These are phyloP conservation scores for Tricharina praecox DNA, from an alignment of 495 filamentous ascomycete species.

Conservation along the genomic window DNA sequence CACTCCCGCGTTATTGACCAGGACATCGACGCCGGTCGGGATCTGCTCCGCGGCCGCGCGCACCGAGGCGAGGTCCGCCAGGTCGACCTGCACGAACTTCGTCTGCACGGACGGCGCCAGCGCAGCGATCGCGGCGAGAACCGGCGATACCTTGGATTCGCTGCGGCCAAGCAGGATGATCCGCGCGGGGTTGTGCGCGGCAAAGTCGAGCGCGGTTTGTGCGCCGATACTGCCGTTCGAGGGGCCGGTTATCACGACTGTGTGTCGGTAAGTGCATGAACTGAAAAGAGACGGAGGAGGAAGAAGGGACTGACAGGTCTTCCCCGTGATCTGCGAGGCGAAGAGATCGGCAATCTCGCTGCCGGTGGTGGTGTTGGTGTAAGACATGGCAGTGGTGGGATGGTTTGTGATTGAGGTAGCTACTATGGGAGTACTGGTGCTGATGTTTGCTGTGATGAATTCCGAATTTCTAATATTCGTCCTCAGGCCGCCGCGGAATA, in stretches of 20 bases:
- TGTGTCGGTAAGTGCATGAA: too few species aligned
- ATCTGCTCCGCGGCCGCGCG: constrained; percentile 30
- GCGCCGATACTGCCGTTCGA: constrained; percentile 34
- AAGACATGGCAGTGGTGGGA: too few species aligned
- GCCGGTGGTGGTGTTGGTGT: neutral
- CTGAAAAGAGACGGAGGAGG: too few species aligned
- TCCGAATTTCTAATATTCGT: too few species aligned
- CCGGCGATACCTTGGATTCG: constrained; percentile 7
- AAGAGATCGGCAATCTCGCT: neutral
- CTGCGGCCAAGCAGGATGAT: constrained; percentile 22
- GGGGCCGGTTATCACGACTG: constrained; percentile 36
- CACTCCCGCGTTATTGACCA: constrained; percentile 55
- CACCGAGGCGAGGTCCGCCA: constrained; percentile 34
- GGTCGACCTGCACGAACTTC: constrained; percentile 33
- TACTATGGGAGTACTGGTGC: too few species aligned
- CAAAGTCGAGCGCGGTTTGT: constrained; percentile 32
- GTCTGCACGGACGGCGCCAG: constrained; percentile 6
- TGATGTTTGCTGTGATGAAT: too few species aligned
- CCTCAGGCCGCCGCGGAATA: too few species aligned
- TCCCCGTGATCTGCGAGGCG: neutral
- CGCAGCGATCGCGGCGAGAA: constrained; percentile 14
- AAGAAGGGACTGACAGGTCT: too few species aligned
- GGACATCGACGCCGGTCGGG: constrained; percentile 37
- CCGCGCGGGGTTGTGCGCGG: constrained; percentile 28
- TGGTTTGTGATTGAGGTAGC: too few species aligned